These are phyloP conservation scores for Tremellales sp. DNA, from an alignment of 1,284 basidiomycete genomes.

Conservation along the genomic window DNA sequence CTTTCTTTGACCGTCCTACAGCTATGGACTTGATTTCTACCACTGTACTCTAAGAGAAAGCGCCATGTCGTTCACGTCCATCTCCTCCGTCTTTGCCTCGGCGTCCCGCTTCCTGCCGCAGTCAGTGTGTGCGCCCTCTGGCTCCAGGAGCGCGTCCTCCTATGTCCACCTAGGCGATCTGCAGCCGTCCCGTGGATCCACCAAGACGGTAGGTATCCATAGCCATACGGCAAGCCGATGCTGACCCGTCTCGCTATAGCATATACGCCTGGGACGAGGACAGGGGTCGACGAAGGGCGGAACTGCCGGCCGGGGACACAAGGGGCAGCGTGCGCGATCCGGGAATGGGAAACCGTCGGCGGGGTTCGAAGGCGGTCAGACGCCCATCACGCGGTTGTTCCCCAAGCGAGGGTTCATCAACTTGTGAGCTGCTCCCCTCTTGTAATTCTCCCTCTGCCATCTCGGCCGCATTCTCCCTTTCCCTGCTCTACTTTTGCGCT, in stretches of 20 bases:
- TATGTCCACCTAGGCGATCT: constrained; percentile 36
- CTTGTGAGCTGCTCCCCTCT: constrained; percentile 57
- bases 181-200: constrained; percentile 37
- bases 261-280: constrained; percentile 91
- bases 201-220: constrained; percentile 26
- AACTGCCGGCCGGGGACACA: constrained; percentile 88
- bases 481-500: constrained; percentile 3
- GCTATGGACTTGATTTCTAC: not conserved
- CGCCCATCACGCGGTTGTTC: constrained; percentile 83
- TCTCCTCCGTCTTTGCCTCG: constrained; percentile 15
- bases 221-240: not conserved
- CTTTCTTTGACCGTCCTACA: not conserved
- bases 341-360: constrained; percentile 81
- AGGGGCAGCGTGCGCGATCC: constrained; percentile 90
- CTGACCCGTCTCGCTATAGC: constrained; percentile 51
- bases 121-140: constrained; percentile 9
- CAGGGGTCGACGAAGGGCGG: constrained; percentile 85
- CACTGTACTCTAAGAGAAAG: not conserved
- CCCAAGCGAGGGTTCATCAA: constrained; percentile 95
- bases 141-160: constrained; percentile 23
- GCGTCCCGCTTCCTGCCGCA: constrained; percentile 13
- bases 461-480: constrained; percentile 3
- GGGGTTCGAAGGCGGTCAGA: constrained; percentile 94
- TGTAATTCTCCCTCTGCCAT: not conserved
- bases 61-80: constrained; percentile 13